Evolutionary conservation across 441 rosid genomes (phyloP).

Genomic region (Macaranga tanarius): DNA sequence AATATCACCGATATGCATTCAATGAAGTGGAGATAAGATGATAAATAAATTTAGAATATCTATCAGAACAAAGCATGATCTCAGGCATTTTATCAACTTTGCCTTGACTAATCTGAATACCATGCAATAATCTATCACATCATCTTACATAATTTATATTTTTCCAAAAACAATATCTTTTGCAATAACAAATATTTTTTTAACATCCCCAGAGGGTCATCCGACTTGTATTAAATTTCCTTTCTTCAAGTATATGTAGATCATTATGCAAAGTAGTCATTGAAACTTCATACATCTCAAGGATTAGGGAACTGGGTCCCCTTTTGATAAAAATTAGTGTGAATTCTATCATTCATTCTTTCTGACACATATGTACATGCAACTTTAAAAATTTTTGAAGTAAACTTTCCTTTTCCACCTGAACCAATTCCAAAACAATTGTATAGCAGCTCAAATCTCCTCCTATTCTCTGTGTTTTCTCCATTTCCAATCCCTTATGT

Average conservation of each 20-base stretch:
- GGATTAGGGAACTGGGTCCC: background rate
- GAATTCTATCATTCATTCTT: background rate
- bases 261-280: background rate
- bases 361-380: conserved; percentile 2
- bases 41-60: too few relatives aligned
- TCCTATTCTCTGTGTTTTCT: background rate
- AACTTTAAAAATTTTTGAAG: background rate
- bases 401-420: background rate
- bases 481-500: background rate
- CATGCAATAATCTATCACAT: too few relatives aligned
- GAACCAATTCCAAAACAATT: background rate
- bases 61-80: too few relatives aligned
- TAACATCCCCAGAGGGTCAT: too few relatives aligned
- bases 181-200: too few relatives aligned
- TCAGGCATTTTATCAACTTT: too few relatives aligned
- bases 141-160: too few relatives aligned
- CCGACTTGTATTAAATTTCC: background rate
- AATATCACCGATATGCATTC: too few relatives aligned
- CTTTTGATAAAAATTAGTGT: background rate
- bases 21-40: too few relatives aligned
- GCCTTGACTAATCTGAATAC: too few relatives aligned
- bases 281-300: background rate
- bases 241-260: background rate
- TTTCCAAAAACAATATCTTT: too few relatives aligned
- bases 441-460: background rate